Percentiles rank a stretch among this genome's conserved stretches.
Evolutionary conservation across 139 green algal genomes (phyloP).

Genomic region (Chlamydomonas urium): DNA sequence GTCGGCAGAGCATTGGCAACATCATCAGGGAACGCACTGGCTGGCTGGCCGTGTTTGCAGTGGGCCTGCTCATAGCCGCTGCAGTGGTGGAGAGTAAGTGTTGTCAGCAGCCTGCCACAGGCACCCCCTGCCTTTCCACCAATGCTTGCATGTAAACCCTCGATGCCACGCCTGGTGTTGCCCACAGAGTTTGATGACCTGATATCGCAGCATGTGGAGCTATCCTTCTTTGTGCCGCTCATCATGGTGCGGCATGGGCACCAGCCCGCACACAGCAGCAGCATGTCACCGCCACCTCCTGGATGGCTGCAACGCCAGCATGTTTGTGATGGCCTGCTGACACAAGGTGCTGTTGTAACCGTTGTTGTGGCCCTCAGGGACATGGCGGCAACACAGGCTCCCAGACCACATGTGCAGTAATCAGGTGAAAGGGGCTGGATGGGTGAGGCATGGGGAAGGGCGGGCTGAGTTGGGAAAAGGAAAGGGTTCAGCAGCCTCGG

Average conservation of each 20-base stretch:
- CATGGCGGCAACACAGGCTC: conserved; percentile 11
- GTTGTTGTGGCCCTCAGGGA: no score
- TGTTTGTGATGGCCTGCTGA: no score
- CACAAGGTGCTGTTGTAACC: no score
- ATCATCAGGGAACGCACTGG: conserved; percentile 10
- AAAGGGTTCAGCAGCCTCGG: no score
- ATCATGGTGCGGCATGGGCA: no score
- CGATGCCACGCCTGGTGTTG: neutral
- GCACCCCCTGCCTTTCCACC: neutral
- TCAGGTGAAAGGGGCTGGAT: no score
- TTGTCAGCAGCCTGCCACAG: neutral
- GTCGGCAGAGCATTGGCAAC: no score
- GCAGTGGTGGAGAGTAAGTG: conserved; percentile 1
- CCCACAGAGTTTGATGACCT: conserved; percentile 17
- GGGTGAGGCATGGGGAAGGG: no score
- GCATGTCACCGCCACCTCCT: no score
- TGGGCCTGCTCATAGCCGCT: conserved; percentile 1
- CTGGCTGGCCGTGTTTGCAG: conserved; percentile 10
- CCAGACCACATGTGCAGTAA: conserved; percentile 15
- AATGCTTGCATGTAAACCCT: neutral
- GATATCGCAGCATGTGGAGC: neutral
- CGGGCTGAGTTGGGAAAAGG: no score
- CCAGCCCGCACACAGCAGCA: no score
- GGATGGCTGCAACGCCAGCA: no score
- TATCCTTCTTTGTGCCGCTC: conserved; percentile 16